Conservation (phyloP, 2,329 filamentous ascomycete genomes). For the Keithomyces neogunnii region DNA sequence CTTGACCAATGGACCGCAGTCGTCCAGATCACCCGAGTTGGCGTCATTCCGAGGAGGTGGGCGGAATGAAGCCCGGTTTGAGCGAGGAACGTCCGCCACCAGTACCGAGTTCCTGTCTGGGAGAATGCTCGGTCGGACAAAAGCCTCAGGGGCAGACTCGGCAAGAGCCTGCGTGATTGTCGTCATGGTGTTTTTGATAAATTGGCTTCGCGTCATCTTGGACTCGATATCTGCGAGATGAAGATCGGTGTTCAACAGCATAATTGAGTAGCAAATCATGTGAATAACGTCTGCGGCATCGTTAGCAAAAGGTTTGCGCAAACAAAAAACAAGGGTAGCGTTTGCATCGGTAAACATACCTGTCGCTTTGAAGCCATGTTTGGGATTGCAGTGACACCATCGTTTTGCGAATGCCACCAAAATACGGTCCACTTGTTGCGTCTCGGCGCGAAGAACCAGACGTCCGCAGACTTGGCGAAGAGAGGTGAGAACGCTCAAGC, state of each 20-base stretch:
- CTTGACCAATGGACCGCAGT: conserved; percentile 70
- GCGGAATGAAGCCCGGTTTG: conserved; percentile 40
- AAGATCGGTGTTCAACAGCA: conserved; percentile 91
- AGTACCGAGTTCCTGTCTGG: conserved; percentile 30
- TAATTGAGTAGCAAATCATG: conserved; percentile 92
- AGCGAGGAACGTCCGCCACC: conserved; percentile 29
- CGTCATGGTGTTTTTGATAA: conserved; percentile 92
- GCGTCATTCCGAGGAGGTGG: conserved; percentile 39
- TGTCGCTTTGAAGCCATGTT: conserved; percentile 83
- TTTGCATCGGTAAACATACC: conserved; percentile 43
- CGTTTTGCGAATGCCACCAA: conserved; percentile 79
- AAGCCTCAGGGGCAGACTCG: conserved; percentile 62
- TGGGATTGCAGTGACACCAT: conserved; percentile 90
- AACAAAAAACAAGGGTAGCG: not conserved
- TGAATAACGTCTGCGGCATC: conserved; percentile 67
- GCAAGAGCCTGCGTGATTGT: conserved; percentile 71
- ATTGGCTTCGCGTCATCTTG: conserved; percentile 93
- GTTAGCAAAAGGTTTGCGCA: not conserved
- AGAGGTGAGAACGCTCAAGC: conserved; percentile 69
- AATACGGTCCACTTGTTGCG: conserved; percentile 93
- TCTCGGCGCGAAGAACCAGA: conserved; percentile 79
- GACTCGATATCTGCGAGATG: conserved; percentile 91
- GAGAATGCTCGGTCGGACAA: conserved; percentile 50
- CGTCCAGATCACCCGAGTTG: conserved; percentile 36
- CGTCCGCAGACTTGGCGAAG: conserved; percentile 75